These are phyloP conservation scores for Macrocystidia cucumis DNA, from an alignment of 1,284 basidiomycete genomes.

Conservation along the genomic window DNA sequence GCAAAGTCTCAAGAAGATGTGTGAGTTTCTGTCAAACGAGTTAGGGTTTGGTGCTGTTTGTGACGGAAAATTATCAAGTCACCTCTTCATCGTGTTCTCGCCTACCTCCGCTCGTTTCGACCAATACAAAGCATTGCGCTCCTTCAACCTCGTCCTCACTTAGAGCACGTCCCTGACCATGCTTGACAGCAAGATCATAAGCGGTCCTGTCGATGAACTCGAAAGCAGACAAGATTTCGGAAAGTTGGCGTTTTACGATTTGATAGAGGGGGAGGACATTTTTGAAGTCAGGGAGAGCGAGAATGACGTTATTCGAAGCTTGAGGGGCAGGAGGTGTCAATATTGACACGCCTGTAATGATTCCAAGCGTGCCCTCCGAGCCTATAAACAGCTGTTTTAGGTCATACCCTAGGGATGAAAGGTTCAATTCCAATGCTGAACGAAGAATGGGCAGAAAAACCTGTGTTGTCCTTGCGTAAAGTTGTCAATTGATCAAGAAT, in stretches of 20 bases:
- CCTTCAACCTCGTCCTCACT: constrained; percentile 64
- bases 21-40: constrained; percentile 70
- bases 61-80: constrained; percentile 7
- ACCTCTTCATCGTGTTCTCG: constrained; percentile 96
- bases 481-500: constrained; percentile 80
- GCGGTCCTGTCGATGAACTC: constrained; percentile 92
- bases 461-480: constrained; percentile 97
- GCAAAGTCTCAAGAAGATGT: constrained; percentile 72
- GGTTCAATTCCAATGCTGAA: constrained; percentile 4
- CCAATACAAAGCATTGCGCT: constrained; percentile 84
- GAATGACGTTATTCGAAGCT: constrained; percentile 73
- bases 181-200: constrained; percentile 80
- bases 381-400: constrained; percentile 99
- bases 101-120: constrained; percentile 94
- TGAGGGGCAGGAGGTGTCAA: constrained; percentile 88
- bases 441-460: constrained; percentile 30
- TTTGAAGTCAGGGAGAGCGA: constrained; percentile 68
- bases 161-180: constrained; percentile 63
- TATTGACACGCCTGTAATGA: constrained; percentile 95
- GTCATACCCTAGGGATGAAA: constrained; percentile 77
- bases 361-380: constrained; percentile 91
- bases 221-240: constrained; percentile 96
- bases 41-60: constrained; percentile 4
- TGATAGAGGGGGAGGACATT: constrained; percentile 69
- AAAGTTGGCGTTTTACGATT: constrained; percentile 69